A percentile compares a stretch with the other conserved stretches of the same genome.
Evolutionary conservation across 2,329 filamentous ascomycete genomes (phyloP).

Genomic region (Colletotrichum cordylinicola): DNA sequence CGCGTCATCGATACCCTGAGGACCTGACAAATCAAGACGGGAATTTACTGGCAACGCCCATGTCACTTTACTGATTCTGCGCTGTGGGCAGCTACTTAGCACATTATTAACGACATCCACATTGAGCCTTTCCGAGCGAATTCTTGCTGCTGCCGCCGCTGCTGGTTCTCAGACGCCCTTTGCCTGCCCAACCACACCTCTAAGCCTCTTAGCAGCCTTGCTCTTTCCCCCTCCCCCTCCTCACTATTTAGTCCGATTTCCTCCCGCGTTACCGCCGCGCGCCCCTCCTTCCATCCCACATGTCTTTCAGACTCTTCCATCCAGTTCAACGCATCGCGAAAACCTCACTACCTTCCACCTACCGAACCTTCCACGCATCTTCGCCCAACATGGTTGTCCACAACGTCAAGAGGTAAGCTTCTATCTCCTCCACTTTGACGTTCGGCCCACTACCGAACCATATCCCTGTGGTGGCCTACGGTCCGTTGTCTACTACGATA

Average conservation of each 20-base stretch:
- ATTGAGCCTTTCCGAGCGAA: neutral
- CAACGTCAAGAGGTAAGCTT: constrained; percentile 42
- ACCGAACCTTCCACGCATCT: constrained; percentile 40
- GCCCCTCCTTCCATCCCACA: constrained; percentile 2
- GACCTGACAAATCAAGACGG: constrained; percentile 10
- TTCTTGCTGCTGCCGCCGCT: neutral
- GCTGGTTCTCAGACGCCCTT: neutral
- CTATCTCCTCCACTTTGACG: too few species aligned
- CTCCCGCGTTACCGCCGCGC: neutral
- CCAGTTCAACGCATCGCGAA: constrained; percentile 17
- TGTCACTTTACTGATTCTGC: neutral
- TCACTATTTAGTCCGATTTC: constrained; percentile 13
- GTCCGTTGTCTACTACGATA: rapidly evolving
- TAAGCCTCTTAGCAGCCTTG: neutral
- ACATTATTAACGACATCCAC: neutral
- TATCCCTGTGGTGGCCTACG: neutral
- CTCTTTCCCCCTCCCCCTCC: neutral
- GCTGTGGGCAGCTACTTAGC: neutral
- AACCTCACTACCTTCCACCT: neutral
- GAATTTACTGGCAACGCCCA: constrained; percentile 1
- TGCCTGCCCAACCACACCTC: constrained; percentile 3
- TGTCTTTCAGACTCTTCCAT: constrained; percentile 13
- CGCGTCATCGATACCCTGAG: constrained; percentile 14
- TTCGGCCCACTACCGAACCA: too few species aligned
- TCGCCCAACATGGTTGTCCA: constrained; percentile 50